Evolutionary conservation across 83 land plant genomes (phyloP).

Genomic region (Isoetes engelmannii): DNA sequence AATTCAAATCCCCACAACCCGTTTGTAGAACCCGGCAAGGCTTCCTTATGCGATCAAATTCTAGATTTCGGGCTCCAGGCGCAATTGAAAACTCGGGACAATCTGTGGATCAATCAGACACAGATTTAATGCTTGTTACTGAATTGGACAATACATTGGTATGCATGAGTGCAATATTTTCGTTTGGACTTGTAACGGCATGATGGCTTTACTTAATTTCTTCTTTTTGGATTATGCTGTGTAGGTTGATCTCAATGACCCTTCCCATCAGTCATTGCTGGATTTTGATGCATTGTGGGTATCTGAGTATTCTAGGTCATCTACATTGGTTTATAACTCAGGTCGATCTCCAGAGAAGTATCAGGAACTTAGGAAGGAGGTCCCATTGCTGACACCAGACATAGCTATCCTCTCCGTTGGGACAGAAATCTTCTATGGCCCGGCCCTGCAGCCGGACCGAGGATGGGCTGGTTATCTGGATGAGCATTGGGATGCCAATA

Average conservation of each 20-base stretch:
- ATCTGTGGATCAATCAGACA: no score
- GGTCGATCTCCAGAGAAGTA: constrained; percentile 41
- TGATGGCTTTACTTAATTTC: neutral
- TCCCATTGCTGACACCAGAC: constrained; percentile 39
- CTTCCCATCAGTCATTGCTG: constrained; percentile 26
- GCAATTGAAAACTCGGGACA: no score
- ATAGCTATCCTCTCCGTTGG: constrained; percentile 41
- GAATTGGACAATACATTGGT: constrained; percentile 47
- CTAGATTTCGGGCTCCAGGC: no score
- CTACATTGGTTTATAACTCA: constrained; percentile 31
- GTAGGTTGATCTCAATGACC: constrained; percentile 52
- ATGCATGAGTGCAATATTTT: neutral
- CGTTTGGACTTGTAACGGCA: neutral
- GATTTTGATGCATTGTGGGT: constrained; percentile 41
- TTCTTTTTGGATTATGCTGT: neutral
- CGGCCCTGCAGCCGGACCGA: constrained; percentile 26
- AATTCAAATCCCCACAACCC: no score
- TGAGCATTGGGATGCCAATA: constrained; percentile 38
- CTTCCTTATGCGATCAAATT: no score
- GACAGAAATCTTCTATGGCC: constrained; percentile 43
- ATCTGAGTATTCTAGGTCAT: constrained; percentile 35
- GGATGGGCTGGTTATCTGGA: constrained; percentile 31
- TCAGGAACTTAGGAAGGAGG: constrained; percentile 24
- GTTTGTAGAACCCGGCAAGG: no score
- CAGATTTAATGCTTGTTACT: constrained; percentile 33